Evolutionary conservation across 192 early-diverging fungal genomes (phyloP).

Genomic region (Dimargaris verticillata): DNA sequence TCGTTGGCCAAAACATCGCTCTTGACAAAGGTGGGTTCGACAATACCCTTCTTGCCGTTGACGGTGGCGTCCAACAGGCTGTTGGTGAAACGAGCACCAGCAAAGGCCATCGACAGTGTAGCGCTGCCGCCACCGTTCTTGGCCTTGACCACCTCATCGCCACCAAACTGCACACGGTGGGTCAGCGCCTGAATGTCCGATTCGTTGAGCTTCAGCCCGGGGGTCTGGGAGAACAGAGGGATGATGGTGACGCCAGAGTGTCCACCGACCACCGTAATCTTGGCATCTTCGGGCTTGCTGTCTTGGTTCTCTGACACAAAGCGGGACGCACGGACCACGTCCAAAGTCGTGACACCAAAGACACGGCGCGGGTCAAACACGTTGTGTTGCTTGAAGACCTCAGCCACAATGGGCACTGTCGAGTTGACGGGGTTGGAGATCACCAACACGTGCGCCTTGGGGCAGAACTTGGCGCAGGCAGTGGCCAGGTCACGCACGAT

Average conservation of each 20-base stretch:
- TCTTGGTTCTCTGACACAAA: constrained; percentile 76
- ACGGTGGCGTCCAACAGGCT: constrained; percentile 68
- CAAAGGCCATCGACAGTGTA: constrained; percentile 79
- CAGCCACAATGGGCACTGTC: constrained; percentile 85
- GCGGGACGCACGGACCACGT: constrained; percentile 90
- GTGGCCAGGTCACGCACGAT: constrained; percentile 71
- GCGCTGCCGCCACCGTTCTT: constrained; percentile 90
- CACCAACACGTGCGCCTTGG: constrained; percentile 71
- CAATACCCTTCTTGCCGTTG: constrained; percentile 59
- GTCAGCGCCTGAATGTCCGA: constrained; percentile 83
- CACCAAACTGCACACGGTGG: constrained; percentile 95
- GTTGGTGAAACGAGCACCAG: constrained; percentile 81
- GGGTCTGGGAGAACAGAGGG: constrained; percentile 75
- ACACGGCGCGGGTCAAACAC: constrained; percentile 63
- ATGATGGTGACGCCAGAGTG: constrained; percentile 96
- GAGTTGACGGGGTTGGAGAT: constrained; percentile 97
- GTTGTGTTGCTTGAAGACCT: constrained; percentile 72
- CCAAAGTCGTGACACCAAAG: constrained; percentile 95
- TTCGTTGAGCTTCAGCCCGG: constrained; percentile 47
- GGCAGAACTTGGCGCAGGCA: constrained; percentile 60
- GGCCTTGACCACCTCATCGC: constrained; percentile 99
- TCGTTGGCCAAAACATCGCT: constrained; percentile 39
- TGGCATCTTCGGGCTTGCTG: constrained; percentile 46
- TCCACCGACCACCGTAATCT: constrained; percentile 83
- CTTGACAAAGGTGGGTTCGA: constrained; percentile 81